Conservation (phyloP, 306 rosid species). For the Malus sieversii region DNA sequence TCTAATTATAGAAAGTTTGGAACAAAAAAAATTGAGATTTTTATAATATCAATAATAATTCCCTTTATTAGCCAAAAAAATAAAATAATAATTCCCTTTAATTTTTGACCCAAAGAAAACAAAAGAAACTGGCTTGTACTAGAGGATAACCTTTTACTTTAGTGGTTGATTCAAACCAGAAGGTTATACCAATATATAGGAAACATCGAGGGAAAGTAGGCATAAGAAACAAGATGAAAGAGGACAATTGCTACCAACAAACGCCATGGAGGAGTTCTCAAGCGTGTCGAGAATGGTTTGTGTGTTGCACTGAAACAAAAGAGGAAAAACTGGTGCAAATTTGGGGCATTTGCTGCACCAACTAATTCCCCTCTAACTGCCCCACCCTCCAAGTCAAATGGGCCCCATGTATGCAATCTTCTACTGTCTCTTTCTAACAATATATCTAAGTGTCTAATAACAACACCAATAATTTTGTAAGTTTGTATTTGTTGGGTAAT, state of each 20-base stretch:
- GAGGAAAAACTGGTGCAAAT: constrained; percentile 19
- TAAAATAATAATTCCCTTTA: too few species aligned
- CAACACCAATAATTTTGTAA: neutral
- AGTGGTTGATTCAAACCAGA: constrained; percentile 14
- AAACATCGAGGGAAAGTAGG: constrained; percentile 17
- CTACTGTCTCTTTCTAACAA: constrained; percentile 31
- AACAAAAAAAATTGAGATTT: too few species aligned
- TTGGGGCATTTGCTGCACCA: constrained; percentile 59
- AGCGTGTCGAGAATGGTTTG: constrained; percentile 39
- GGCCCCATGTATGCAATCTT: constrained; percentile 16
- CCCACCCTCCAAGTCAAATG: constrained; percentile 56
- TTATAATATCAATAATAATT: too few species aligned
- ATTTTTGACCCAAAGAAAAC: too few species aligned
- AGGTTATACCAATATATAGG: neutral
- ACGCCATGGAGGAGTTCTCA: constrained; percentile 45
- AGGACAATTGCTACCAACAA: constrained; percentile 43
- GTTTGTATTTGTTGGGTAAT: neutral
- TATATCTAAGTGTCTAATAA: neutral
- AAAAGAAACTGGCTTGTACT: constrained; percentile 22
- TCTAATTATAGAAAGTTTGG: too few species aligned
- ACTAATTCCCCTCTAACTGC: constrained; percentile 62
- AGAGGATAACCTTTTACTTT: constrained; percentile 41
- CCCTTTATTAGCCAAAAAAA: too few species aligned
- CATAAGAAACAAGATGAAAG: constrained; percentile 34
- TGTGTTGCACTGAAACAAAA: neutral